phyloP scores from a whole-genome alignment of 345 rosid genomes.

The Moringa oleifera region DNA sequence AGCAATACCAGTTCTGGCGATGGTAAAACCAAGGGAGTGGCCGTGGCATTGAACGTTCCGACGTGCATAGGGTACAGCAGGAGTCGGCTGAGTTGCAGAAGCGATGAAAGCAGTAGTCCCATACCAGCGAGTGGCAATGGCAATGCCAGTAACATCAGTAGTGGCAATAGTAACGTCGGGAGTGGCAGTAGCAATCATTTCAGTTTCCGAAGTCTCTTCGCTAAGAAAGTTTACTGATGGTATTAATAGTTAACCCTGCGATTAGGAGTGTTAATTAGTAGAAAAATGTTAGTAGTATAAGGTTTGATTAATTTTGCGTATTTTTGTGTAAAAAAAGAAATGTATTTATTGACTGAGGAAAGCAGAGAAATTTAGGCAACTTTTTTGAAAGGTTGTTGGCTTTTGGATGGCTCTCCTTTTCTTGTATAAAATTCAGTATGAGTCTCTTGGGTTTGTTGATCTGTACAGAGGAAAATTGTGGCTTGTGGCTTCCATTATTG shows the following conservation, averaged over 20 bases:
- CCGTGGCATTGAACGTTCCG: constrained; percentile 54
- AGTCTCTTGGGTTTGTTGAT: too few relatives aligned
- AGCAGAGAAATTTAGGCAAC: too few relatives aligned
- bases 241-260: neutral
- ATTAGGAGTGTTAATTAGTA: too few relatives aligned
- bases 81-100: constrained; percentile 62
- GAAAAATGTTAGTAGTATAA: neutral
- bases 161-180: constrained; percentile 1
- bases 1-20: neutral
- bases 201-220: constrained; percentile 61
- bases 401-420: too few relatives aligned
- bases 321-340: neutral
- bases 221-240: constrained; percentile 54
- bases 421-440: too few relatives aligned
- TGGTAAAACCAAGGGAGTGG: constrained; percentile 28
- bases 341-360: too few relatives aligned
- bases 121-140: neutral
- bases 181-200: constrained; percentile 25
- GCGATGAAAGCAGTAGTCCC: constrained; percentile 30
- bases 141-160: neutral
- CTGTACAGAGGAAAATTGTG: too few relatives aligned
- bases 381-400: too few relatives aligned
- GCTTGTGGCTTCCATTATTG: too few relatives aligned
- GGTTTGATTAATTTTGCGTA: neutral
- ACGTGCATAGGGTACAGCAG: constrained; percentile 55